Percentiles rank a stretch among this genome's conserved stretches.
These are phyloP conservation scores for Penicilliopsis zonata DNA, from an alignment of 495 filamentous ascomycete species.

Conservation along the genomic window DNA sequence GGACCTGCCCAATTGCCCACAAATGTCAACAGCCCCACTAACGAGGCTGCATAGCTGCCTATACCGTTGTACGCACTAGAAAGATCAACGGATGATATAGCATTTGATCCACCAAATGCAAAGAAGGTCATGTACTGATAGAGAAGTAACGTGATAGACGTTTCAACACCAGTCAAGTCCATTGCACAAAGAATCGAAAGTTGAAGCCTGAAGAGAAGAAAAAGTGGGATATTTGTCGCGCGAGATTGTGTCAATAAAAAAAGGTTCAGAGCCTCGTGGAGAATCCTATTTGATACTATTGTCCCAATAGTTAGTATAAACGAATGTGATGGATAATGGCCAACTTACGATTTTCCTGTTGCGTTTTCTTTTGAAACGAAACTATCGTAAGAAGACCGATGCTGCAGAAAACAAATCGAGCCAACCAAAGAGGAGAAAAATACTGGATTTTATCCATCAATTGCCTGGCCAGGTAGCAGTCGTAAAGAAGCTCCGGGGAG, in stretches of 20 bases:
- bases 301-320: too few species aligned
- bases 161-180: slow-evolving; percentile 36
- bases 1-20: slow-evolving; percentile 84
- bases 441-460: slow-evolving; percentile 34
- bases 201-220: slow-evolving; percentile 57
- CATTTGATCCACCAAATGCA: slow-evolving; percentile 81
- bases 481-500: slow-evolving; percentile 66
- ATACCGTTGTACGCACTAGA: slow-evolving; percentile 79
- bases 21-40: slow-evolving; percentile 73
- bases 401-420: slow-evolving; percentile 32
- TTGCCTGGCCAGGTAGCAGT: slow-evolving; percentile 33
- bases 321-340: too few species aligned
- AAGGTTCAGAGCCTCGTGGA: slow-evolving; percentile 61
- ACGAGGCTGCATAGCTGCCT: slow-evolving; percentile 48
- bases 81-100: slow-evolving; percentile 79
- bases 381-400: slow-evolving; percentile 31
- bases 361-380: slow-evolving; percentile 6
- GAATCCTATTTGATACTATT: slow-evolving; percentile 7
- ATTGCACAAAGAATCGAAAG: slow-evolving; percentile 37
- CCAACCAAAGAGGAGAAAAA: slow-evolving; percentile 34
- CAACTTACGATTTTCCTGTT: slow-evolving; percentile 8
- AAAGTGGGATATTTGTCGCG: slow-evolving; percentile 70
- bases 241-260: slow-evolving; percentile 82
- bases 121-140: slow-evolving; percentile 76
- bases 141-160: slow-evolving; percentile 51